These are phyloP conservation scores for Flaveria sonorensis DNA, from an alignment of 129 eudicot genomes.

Conservation along the genomic window DNA sequence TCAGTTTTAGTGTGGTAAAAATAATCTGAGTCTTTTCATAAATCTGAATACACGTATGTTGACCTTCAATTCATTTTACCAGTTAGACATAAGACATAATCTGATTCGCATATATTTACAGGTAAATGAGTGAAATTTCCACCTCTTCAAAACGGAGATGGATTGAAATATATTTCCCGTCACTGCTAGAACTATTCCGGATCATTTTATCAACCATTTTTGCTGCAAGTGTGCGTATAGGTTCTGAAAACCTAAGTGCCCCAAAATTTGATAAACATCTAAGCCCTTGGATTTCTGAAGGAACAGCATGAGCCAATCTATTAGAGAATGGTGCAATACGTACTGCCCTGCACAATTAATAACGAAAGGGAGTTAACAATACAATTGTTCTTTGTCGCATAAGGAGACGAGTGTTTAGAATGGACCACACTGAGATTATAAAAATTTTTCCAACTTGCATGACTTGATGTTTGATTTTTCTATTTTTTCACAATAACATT, in stretches of 20 bases:
- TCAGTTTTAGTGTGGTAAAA: background rate
- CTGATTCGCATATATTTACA: background rate
- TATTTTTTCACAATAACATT: no score
- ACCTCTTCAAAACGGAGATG: constrained; percentile 99
- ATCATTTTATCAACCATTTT: constrained; percentile 95
- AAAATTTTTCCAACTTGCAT: background rate
- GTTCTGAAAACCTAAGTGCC: constrained; percentile 93
- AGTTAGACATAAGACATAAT: background rate
- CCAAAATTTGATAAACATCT: constrained; percentile 91
- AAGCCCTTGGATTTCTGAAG: constrained; percentile 84
- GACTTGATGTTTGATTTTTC: no score
- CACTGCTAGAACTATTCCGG: constrained; percentile 63
- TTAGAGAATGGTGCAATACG: constrained; percentile 98
- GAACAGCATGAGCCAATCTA: constrained; percentile 92
- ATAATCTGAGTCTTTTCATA: background rate
- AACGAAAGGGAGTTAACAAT: background rate
- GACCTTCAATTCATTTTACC: background rate
- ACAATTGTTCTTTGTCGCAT: background rate
- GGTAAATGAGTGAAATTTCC: background rate
- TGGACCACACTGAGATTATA: no score
- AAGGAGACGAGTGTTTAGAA: no score
- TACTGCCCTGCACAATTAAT: constrained; percentile 77
- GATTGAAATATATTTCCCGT: constrained; percentile 92
- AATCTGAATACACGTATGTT: background rate
- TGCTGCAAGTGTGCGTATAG: constrained; percentile 92